Evolutionary conservation across 306 rosid genomes (phyloP).

Genomic region (Betula pendula): DNA sequence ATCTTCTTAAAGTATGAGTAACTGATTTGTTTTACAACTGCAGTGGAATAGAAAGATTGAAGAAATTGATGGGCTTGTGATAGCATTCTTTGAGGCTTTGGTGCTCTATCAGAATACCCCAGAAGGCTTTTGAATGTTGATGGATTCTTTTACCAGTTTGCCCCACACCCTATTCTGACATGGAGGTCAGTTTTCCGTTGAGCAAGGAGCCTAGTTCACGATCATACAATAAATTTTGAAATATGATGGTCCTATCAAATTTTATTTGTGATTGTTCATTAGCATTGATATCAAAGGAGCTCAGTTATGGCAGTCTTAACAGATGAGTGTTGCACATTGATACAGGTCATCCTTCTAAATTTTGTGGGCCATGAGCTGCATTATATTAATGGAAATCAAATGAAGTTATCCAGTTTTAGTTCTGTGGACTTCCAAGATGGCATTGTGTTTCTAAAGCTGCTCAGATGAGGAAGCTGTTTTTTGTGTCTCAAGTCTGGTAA

Average conservation of each 20-base stretch:
- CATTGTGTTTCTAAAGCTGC: neutral
- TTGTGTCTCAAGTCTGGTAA: neutral
- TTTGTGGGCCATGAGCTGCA: neutral
- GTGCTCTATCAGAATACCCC: slow-evolving; percentile 10
- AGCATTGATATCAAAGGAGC: neutral
- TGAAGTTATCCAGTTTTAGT: neutral
- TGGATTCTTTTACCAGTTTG: slow-evolving; percentile 4
- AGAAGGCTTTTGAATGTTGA: slow-evolving; percentile 14
- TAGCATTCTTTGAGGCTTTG: slow-evolving; percentile 15
- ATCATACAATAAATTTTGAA: neutral
- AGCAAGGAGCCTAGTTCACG: neutral
- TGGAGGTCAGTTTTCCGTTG: slow-evolving; percentile 9
- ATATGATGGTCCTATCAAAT: neutral
- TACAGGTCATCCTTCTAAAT: neutral
- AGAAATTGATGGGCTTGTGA: slow-evolving; percentile 44
- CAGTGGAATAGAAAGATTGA: slow-evolving; percentile 62
- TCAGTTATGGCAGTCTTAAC: neutral
- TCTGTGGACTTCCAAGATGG: neutral
- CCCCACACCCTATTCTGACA: neutral
- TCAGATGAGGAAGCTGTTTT: neutral
- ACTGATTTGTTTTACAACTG: slow-evolving; percentile 27
- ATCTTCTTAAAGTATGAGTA: neutral
- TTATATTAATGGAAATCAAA: neutral
- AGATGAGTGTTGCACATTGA: neutral
- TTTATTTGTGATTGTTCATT: neutral